These are phyloP conservation scores for Solanum peruvianum DNA, from an alignment of 257 asterid species.

Conservation along the genomic window DNA sequence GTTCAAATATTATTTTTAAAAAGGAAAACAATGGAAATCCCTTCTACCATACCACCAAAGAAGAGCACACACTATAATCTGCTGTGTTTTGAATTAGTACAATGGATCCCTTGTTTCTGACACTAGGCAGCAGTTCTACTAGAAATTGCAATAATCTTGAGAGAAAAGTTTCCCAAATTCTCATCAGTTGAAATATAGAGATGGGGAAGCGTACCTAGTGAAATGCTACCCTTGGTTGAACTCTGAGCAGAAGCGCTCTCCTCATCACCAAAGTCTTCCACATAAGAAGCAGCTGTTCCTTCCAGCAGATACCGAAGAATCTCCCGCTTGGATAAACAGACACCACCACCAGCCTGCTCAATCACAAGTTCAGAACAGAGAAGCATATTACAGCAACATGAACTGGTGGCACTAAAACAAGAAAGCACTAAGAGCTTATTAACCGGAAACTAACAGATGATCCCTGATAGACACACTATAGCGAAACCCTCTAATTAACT, in stretches of 20 bases:
- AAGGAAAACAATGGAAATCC: background rate
- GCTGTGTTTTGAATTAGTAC: background rate
- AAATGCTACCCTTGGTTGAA: constrained; percentile 6
- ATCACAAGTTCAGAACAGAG: constrained; percentile 6
- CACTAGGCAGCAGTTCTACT: background rate
- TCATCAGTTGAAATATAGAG: background rate
- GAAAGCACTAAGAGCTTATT: background rate
- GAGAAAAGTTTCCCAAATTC: background rate
- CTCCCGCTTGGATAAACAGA: constrained; percentile 54
- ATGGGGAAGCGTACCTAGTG: constrained; percentile 26
- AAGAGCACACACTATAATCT: background rate
- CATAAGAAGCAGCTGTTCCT: constrained; percentile 64
- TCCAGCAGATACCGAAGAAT: constrained; percentile 36
- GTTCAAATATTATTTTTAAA: background rate
- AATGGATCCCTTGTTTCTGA: background rate
- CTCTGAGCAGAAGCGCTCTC: constrained; percentile 23
- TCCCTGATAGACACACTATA: background rate
- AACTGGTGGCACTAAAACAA: background rate
- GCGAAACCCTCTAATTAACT: background rate
- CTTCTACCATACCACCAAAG: background rate
- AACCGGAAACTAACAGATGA: background rate
- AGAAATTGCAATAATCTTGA: background rate
- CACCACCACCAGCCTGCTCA: constrained; percentile 60
- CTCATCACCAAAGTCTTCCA: constrained; percentile 35
- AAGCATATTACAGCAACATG: background rate